Evolutionary conservation across 306 rosid species (phyloP).

Genomic region (Inga leiocalycina): DNA sequence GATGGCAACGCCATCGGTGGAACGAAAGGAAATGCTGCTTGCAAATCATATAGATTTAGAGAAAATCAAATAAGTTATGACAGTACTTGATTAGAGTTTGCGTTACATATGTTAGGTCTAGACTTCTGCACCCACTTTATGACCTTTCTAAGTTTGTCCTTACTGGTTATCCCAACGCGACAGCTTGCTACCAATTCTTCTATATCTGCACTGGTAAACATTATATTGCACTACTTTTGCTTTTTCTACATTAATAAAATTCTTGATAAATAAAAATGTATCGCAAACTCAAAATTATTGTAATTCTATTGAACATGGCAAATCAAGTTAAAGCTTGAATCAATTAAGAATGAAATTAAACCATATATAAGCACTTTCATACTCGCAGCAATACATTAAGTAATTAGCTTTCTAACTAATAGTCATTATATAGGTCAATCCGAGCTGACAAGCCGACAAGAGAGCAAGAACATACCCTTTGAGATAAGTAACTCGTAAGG

Average conservation of each 20-base stretch:
- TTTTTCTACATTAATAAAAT: too few relatives aligned
- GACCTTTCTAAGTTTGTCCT: slow-evolving; percentile 68
- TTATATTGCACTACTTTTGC: too few relatives aligned
- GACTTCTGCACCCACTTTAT: slow-evolving; percentile 35
- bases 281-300: too few relatives aligned
- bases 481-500: slow-evolving; percentile 60
- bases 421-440: background rate
- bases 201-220: slow-evolving; percentile 39
- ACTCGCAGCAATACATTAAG: background rate
- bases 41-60: background rate
- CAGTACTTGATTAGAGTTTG: slow-evolving; percentile 46
- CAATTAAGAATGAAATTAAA: background rate
- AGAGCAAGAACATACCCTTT: slow-evolving; percentile 46
- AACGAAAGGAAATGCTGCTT: background rate
- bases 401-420: background rate
- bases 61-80: background rate
- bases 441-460: background rate
- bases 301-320: background rate
- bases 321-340: background rate
- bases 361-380: background rate
- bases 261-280: too few relatives aligned
- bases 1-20: background rate
- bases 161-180: slow-evolving; percentile 53
- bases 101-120: slow-evolving; percentile 42
- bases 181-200: slow-evolving; percentile 65